Percentiles rank a stretch among this genome's conserved stretches.
Evolutionary conservation across 163 green algal genomes (phyloP).

Genomic region (Smithsoniella earleae): DNA sequence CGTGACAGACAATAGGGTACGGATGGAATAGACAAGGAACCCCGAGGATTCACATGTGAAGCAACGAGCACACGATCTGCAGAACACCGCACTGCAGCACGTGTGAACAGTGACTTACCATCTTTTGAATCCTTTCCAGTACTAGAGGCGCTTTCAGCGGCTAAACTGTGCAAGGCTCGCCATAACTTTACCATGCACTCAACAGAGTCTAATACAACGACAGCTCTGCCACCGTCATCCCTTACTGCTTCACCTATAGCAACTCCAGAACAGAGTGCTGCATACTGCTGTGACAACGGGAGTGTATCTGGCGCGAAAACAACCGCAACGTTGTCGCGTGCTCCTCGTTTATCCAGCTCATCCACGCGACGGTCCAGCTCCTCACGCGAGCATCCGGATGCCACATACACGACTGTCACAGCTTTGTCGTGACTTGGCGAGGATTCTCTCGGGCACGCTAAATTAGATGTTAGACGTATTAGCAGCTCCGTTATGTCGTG

Average conservation of each 20-base stretch:
- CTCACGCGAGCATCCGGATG: neutral
- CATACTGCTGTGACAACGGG: constrained; percentile 16
- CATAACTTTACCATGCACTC: constrained; percentile 24
- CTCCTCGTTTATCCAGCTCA: neutral
- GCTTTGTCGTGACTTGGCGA: too few species aligned
- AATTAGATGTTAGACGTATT: neutral
- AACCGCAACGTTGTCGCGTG: neutral
- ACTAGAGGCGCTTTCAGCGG: too few species aligned
- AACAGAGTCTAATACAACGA: neutral
- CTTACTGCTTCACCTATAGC: constrained; percentile 9
- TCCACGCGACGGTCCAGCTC: neutral
- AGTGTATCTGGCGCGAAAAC: neutral
- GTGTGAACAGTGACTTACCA: too few species aligned
- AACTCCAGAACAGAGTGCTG: constrained; percentile 1
- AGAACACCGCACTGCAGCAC: too few species aligned
- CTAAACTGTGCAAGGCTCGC: neutral
- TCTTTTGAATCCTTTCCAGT: too few species aligned
- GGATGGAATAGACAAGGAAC: too few species aligned
- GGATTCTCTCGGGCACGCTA: too few species aligned
- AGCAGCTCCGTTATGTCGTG: neutral
- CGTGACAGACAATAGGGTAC: too few species aligned
- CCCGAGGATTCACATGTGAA: too few species aligned
- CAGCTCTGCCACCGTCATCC: neutral
- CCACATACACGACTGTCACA: constrained; percentile 4
- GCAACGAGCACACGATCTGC: too few species aligned